phyloP scores from a whole-genome alignment of 257 asterid genomes.

The Primulina huaijiensis region DNA sequence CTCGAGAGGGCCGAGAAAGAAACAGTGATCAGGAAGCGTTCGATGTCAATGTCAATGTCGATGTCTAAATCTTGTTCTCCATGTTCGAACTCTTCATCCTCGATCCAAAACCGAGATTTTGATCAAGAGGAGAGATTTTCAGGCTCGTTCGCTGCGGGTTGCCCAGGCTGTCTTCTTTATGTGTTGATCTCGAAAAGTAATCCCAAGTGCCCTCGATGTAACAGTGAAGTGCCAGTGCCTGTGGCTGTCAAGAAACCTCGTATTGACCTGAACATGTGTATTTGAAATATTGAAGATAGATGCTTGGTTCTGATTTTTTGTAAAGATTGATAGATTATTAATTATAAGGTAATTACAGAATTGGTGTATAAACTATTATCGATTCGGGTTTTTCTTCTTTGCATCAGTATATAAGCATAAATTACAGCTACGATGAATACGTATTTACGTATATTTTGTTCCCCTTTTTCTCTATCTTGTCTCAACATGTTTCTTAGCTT shows the following conservation, averaged over 20 bases:
- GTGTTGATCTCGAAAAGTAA: conserved; percentile 35
- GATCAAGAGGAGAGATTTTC: conserved; percentile 19
- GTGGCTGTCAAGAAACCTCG: conserved; percentile 33
- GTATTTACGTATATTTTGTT: too few relatives aligned
- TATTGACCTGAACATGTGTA: conserved; percentile 44
- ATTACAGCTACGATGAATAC: background rate
- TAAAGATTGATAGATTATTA: conserved; percentile 35
- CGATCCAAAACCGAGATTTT: conserved; percentile 36
- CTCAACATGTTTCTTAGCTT: background rate
- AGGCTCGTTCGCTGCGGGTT: conserved; percentile 37
- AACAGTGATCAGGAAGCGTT: conserved; percentile 31
- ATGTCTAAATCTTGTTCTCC: conserved; percentile 50
- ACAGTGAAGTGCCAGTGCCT: conserved; percentile 33
- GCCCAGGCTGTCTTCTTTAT: conserved; percentile 41
- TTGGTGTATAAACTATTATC: conserved; percentile 29
- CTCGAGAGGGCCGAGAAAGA: conserved; percentile 49
- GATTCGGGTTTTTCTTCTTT: background rate
- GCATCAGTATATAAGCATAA: background rate
- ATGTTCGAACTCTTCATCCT: conserved; percentile 60
- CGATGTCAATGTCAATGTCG: conserved; percentile 39
- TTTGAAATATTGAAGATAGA: conserved; percentile 22
- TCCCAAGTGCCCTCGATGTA: conserved; percentile 50
- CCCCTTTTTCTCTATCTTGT: background rate
- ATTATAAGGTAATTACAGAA: conserved; percentile 30
- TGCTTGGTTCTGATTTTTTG: conserved; percentile 32